These are phyloP conservation scores for Phytophthora macrochlamydospora DNA, from an alignment of 352 stramenopile species.

Conservation along the genomic window DNA sequence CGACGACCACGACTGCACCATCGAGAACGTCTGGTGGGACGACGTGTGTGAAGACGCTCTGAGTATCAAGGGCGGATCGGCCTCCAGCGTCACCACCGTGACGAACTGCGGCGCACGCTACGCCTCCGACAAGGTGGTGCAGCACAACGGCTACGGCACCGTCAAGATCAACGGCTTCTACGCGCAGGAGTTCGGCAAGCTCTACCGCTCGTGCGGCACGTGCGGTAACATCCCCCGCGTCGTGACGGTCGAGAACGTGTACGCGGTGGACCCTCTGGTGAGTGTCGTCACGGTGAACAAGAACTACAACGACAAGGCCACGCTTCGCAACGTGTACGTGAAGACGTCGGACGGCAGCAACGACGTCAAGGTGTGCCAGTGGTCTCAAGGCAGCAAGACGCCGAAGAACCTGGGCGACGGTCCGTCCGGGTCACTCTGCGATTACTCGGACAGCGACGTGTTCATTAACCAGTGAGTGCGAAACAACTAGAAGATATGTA, in stretches of 20 bases:
- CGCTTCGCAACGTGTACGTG: conserved; percentile 36
- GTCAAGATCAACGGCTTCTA: conserved; percentile 17
- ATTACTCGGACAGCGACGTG: conserved; percentile 14
- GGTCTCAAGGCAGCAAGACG: conserved; percentile 30
- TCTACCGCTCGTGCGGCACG: conserved; percentile 32
- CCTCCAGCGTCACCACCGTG: conserved; percentile 33
- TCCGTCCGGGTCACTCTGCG: conserved; percentile 19
- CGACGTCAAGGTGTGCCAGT: conserved; percentile 29
- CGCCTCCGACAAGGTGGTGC: conserved; percentile 43
- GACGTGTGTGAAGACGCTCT: conserved; percentile 26
- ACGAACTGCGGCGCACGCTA: conserved; percentile 34
- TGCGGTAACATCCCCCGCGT: conserved; percentile 34
- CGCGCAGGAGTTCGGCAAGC: conserved; percentile 18
- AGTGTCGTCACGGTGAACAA: conserved; percentile 45
- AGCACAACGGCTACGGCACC: conserved; percentile 13
- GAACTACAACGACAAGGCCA: conserved; percentile 41
- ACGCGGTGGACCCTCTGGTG: conserved; percentile 32
- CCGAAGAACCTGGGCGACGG: conserved; percentile 33
- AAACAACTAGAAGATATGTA: neutral
- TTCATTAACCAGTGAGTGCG: conserved; percentile 10
- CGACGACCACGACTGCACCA: conserved; percentile 36
- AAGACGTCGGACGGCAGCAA: conserved; percentile 5
- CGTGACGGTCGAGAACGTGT: conserved; percentile 42
- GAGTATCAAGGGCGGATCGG: conserved; percentile 41
- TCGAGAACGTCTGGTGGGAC: conserved; percentile 21